Conservation (phyloP, 768 basidiomycete species). For the Ramaria rubella region DNA sequence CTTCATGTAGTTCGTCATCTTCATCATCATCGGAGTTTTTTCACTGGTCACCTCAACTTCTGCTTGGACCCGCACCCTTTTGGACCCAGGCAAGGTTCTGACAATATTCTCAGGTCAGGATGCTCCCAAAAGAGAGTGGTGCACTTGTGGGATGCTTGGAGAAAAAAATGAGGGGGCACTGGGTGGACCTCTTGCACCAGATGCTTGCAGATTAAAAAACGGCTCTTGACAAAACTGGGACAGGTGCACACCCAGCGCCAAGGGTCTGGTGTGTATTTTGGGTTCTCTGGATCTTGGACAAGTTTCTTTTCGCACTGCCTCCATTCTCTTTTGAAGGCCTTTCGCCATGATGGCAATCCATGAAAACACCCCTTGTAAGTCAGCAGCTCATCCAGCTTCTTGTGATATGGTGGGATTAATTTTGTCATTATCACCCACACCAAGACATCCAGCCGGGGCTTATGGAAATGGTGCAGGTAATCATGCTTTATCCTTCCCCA, state of each 20-base stretch:
- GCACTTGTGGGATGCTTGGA: conserved; percentile 12
- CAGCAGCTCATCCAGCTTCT: conserved; percentile 18
- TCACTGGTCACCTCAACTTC: not conserved
- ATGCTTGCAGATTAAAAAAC: conserved; percentile 20
- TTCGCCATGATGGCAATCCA: conserved; percentile 15
- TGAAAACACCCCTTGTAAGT: conserved; percentile 19
- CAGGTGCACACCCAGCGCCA: conserved; percentile 19
- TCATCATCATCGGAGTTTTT: not conserved
- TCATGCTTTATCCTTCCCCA: conserved; percentile 31
- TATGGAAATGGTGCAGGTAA: conserved; percentile 29
- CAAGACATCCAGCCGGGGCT: conserved; percentile 28
- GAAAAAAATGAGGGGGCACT: conserved; percentile 17
- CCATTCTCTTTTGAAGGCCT: conserved; percentile 15
- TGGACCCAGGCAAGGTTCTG: not conserved
- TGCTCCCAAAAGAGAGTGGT: conserved; percentile 18
- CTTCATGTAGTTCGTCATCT: not conserved
- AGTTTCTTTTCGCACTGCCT: conserved; percentile 5
- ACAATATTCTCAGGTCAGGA: not conserved
- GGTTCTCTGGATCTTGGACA: conserved; percentile 11
- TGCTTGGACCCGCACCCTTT: not conserved
- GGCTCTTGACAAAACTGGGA: conserved; percentile 13
- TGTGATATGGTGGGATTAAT: conserved; percentile 25
- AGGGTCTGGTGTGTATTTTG: conserved; percentile 13
- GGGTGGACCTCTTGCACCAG: conserved; percentile 15
- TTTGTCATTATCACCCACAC: conserved; percentile 28